Percentiles rank a stretch among this genome's conserved stretches.
Conservation (phyloP, 768 basidiomycete species). For the Asterophora lycoperdoides region DNA sequence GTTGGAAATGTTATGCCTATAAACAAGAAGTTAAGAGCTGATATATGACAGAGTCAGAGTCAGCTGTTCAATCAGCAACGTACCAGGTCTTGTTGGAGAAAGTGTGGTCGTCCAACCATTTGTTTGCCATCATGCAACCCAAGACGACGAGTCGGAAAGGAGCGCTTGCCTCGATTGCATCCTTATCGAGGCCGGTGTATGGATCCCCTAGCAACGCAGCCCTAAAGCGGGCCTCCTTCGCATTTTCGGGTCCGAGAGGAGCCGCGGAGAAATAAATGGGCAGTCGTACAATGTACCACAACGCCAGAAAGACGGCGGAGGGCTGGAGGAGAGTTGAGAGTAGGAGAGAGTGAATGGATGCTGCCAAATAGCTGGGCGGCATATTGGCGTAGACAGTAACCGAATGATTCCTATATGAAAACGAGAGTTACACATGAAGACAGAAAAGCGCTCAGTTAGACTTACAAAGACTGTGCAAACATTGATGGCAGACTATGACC, state of each 20-base stretch:
- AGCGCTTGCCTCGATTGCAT: slow-evolving; percentile 51
- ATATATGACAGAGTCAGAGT: too few relatives aligned
- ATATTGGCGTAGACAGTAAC: slow-evolving; percentile 37
- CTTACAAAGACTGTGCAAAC: slow-evolving; percentile 56
- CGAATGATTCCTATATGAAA: slow-evolving; percentile 25
- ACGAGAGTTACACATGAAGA: slow-evolving; percentile 3
- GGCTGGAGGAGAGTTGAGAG: slow-evolving; percentile 80
- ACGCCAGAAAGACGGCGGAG: slow-evolving; percentile 69
- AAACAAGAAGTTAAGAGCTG: slow-evolving; percentile 9
- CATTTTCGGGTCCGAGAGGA: slow-evolving; percentile 45
- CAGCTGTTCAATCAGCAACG: too few relatives aligned
- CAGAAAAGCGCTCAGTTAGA: slow-evolving; percentile 11
- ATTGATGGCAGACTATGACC: slow-evolving; percentile 53
- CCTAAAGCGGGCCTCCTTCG: slow-evolving; percentile 62
- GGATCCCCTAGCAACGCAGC: slow-evolving; percentile 55
- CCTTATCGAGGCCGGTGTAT: slow-evolving; percentile 38
- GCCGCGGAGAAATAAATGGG: slow-evolving; percentile 63
- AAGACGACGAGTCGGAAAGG: slow-evolving; percentile 74
- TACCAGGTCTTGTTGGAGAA: slow-evolving; percentile 90
- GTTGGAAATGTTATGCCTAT: slow-evolving; percentile 77
- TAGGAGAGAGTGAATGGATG: slow-evolving; percentile 66
- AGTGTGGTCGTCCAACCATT: slow-evolving; percentile 86
- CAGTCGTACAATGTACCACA: slow-evolving; percentile 80
- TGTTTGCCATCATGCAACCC: slow-evolving; percentile 83
- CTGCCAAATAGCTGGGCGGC: slow-evolving; percentile 52